A percentile compares a stretch with the other conserved stretches of the same genome.
phyloP scores from a whole-genome alignment of 352 stramenopile genomes.

The Lagenidium giganteum region DNA sequence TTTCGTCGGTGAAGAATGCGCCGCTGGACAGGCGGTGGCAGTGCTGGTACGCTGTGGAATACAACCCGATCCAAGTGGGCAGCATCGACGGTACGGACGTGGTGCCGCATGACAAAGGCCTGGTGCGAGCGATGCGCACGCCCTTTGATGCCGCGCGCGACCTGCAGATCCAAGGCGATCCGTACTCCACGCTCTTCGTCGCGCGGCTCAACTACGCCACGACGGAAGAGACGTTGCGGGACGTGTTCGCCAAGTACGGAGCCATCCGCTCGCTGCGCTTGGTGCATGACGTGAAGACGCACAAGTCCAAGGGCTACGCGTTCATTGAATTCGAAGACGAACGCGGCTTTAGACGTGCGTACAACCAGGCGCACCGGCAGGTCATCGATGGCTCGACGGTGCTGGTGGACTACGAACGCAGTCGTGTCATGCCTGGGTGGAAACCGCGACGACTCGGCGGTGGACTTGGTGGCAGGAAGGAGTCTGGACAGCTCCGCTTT shows the following conservation, averaged over 20 bases:
- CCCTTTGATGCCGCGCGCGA: conserved; percentile 41
- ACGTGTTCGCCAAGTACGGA: conserved; percentile 36
- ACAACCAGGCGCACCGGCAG: conserved; percentile 30
- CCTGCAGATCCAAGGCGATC: conserved; percentile 43
- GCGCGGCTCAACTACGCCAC: conserved; percentile 42
- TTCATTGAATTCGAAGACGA: conserved; percentile 58
- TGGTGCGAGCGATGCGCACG: conserved; percentile 30
- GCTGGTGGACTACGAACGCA: conserved; percentile 62
- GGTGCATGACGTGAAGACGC: conserved; percentile 40
- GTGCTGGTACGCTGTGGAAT: conserved; percentile 52
- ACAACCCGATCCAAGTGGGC: conserved; percentile 42
- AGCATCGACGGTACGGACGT: conserved; percentile 58
- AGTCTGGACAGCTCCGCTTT: conserved; percentile 71
- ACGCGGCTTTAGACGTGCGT: conserved; percentile 43
- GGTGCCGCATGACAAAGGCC: conserved; percentile 41
- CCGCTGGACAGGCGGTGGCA: neutral
- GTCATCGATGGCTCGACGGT: conserved; percentile 43
- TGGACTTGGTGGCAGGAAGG: conserved; percentile 51
- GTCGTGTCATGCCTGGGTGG: conserved; percentile 61
- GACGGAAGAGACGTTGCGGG: conserved; percentile 25
- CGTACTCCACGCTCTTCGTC: conserved; percentile 56
- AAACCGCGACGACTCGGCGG: conserved; percentile 63
- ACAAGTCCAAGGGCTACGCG: conserved; percentile 55
- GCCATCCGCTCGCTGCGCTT: conserved; percentile 31
- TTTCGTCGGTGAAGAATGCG: too few species aligned